A percentile compares a stretch with the other conserved stretches of the same genome.
Conservation (phyloP, 2,329 filamentous ascomycete genomes). For the Aureobasidium uvarum region DNA sequence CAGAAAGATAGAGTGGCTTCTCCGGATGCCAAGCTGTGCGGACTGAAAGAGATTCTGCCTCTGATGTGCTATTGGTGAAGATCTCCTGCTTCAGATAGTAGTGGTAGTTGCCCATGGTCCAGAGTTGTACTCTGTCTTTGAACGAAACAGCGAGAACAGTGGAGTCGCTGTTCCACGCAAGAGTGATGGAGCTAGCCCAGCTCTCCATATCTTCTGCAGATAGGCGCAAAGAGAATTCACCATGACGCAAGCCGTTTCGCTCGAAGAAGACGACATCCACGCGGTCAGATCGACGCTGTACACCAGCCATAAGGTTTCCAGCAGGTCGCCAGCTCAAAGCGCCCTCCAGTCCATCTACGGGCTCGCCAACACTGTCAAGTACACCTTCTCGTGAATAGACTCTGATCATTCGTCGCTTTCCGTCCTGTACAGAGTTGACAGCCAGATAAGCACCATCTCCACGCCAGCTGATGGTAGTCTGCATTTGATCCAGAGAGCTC, state of each 20-base stretch:
- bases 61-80: conserved; percentile 30
- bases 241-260: conserved; percentile 94
- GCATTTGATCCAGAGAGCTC: conserved; percentile 69
- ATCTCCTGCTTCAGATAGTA: conserved; percentile 97
- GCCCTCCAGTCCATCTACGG: conserved; percentile 86
- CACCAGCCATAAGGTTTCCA: conserved; percentile 85
- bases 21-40: conserved; percentile 73
- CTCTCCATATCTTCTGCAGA: conserved; percentile 58
- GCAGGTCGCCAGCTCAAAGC: conserved; percentile 86
- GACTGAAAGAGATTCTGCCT: conserved; percentile 30
- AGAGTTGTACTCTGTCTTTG: conserved; percentile 75
- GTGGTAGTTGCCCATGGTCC: conserved; percentile 97
- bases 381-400: conserved; percentile 88
- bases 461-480: conserved; percentile 80
- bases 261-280: conserved; percentile 93
- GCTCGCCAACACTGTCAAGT: conserved; percentile 91
- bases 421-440: conserved; percentile 70
- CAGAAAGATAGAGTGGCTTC: conserved; percentile 57
- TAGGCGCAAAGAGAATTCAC: conserved; percentile 78
- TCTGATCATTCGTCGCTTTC: conserved; percentile 72
- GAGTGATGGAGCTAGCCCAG: conserved; percentile 58
- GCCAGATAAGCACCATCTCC: conserved; percentile 91
- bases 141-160: conserved; percentile 82
- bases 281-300: conserved; percentile 68
- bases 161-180: conserved; percentile 91